phyloP scores from a whole-genome alignment of 176 grass and related monocot species.

The Urochloa ruziziensis region DNA sequence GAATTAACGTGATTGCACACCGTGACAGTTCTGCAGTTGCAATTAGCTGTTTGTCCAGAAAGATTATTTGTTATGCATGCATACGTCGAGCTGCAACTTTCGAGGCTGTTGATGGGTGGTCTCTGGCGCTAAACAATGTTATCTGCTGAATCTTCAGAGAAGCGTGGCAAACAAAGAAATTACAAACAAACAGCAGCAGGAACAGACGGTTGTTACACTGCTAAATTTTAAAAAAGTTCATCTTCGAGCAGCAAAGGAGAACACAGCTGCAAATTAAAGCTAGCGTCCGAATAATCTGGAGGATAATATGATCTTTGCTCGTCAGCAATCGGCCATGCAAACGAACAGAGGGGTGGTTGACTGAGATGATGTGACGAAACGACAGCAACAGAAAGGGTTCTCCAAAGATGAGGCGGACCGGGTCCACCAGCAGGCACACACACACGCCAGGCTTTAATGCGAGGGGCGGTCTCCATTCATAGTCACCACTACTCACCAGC shows the following conservation, averaged over 20 bases:
- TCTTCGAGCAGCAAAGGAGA: not conserved
- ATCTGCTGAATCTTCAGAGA: not conserved
- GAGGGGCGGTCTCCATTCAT: constrained; percentile 9
- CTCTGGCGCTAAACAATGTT: not conserved
- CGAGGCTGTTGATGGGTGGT: not conserved
- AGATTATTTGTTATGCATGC: not conserved
- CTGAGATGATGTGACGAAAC: not conserved
- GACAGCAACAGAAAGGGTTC: not conserved
- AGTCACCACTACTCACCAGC: not conserved
- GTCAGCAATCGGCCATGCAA: constrained; percentile 22
- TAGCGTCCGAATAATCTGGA: not conserved
- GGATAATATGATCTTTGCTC: not conserved
- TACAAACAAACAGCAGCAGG: not conserved
- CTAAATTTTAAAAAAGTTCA: not conserved
- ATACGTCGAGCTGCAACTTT: not conserved
- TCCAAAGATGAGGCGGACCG: not conserved
- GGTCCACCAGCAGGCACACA: constrained; percentile 2
- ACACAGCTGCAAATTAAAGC: not conserved
- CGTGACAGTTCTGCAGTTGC: not conserved
- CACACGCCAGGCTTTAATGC: constrained; percentile 29
- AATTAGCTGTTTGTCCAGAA: not conserved
- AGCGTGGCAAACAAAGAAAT: not conserved
- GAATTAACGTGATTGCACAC: not conserved
- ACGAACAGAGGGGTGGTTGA: constrained; percentile 26
- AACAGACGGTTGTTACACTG: not conserved